Evolutionary conservation across 1,139 yeast genomes (phyloP), one percentile per base, ranked within the genome.

Genomic region (Debaryomycetaceae sp.): DNA sequence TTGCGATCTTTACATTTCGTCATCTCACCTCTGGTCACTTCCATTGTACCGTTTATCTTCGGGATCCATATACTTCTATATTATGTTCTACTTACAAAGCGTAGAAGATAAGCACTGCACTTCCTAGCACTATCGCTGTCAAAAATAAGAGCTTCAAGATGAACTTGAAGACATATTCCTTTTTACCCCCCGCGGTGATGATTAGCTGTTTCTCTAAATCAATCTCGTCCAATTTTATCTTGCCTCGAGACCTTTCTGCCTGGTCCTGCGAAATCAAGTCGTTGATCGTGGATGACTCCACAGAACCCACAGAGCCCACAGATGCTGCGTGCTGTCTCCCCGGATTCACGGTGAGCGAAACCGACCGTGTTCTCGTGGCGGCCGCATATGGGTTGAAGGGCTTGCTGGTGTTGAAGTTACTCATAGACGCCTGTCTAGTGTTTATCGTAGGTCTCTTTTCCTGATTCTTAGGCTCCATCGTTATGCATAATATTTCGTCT

Each of bases 201-300:
- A 68, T 69, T 42, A 70, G 50, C 52, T 70, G 75, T 37, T 68
- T 67, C 47, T 70, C 76, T 47, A 70, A 58, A 40, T 70, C 76
- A 3, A 59, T 55, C 37, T 64, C 63, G 43, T 66, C 69, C 24
- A 44, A 38, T 39, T 55, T 55, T 52, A 57, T 44, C 53, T 50
- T 31, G 50, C 51, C 48, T 54, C 48, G 40, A 13, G 37, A n/a
- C 43, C 41, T 45, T 1, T 49, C 50, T 36, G 42, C 48, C 35
- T 42, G 40, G 38, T 55, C 59, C 40, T 52, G 52, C 23, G 48
- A 37, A 24, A 58, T 46, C 36, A 57, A 38, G 36, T 42, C 47
- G 43, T 42, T 43, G 40, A 56, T 48, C 5, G 46, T 44, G 11
- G 48, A 47, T 4, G 51, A 48, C 8, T 53, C 54, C 24, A 50